Percentiles rank a stretch among this genome's conserved stretches.
phyloP scores from a whole-genome alignment of 768 basidiomycete genomes.

The Favolaschia claudopus region DNA sequence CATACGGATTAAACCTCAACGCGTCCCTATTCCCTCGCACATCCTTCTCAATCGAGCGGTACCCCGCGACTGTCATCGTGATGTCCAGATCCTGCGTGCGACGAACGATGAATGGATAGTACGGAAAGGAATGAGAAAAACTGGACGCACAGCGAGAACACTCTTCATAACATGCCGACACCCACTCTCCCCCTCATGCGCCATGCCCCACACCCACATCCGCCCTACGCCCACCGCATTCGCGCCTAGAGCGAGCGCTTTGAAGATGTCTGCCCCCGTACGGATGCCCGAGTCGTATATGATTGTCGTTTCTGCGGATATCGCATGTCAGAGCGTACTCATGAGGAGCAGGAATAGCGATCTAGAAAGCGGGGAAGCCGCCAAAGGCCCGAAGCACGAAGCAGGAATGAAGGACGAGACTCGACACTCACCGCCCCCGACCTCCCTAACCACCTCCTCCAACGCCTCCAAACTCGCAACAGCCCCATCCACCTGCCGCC shows the following conservation, averaged over 20 bases:
- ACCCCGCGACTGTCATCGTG: constrained; percentile 52
- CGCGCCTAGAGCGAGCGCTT: constrained; percentile 63
- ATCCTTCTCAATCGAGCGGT: constrained; percentile 41
- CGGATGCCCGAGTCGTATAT: constrained; percentile 63
- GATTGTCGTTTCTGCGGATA: constrained; percentile 55
- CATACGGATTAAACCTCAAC: constrained; percentile 42
- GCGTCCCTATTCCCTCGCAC: constrained; percentile 41
- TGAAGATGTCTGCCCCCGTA: constrained; percentile 60
- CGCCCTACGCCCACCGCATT: constrained; percentile 60
- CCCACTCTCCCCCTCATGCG: constrained; percentile 58
- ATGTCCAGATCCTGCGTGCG: constrained; percentile 46
- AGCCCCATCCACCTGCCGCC: constrained; percentile 64
- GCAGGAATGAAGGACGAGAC: not conserved
- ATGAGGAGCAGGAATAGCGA: not conserved
- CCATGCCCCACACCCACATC: constrained; percentile 59
- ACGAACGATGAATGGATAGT: not conserved
- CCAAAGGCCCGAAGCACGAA: too few relatives aligned
- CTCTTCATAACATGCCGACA: constrained; percentile 63
- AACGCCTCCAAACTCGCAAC: constrained; percentile 58
- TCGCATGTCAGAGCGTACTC: too few relatives aligned
- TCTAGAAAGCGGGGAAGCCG: too few relatives aligned
- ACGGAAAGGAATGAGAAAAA: not conserved
- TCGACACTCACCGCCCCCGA: constrained; percentile 51
- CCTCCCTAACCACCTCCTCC: constrained; percentile 58
- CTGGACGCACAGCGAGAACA: constrained; percentile 52